A percentile compares a stretch with the other conserved stretches of the same genome.
Conservation (phyloP, 1,284 basidiomycete genomes). For the Malassezia cuniculi region DNA sequence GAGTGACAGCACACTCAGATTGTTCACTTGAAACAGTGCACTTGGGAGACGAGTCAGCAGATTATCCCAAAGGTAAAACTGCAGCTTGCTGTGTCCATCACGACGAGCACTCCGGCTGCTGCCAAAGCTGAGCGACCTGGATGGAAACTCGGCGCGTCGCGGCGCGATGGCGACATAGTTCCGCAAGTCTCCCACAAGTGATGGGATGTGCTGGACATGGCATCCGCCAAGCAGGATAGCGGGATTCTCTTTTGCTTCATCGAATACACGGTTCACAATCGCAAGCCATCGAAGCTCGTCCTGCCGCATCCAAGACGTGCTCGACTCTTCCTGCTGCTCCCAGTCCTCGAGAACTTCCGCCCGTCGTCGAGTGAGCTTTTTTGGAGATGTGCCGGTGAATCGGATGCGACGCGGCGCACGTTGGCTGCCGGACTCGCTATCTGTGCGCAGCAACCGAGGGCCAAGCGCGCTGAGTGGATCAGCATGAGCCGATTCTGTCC, state of each 20-base stretch:
- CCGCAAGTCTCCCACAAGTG: conserved; percentile 18
- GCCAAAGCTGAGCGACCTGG: neutral
- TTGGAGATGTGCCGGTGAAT: conserved; percentile 11
- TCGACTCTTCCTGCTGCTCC: neutral
- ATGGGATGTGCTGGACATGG: conserved; percentile 10
- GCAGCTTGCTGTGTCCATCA: conserved; percentile 1
- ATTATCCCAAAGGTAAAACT: conserved; percentile 24
- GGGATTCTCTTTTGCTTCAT: conserved; percentile 11
- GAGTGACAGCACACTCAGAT: conserved; percentile 38
- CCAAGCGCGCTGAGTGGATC: conserved; percentile 17
- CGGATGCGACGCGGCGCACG: conserved; percentile 7
- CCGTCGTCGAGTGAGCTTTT: conserved; percentile 3
- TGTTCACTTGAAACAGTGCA: conserved; percentile 36
- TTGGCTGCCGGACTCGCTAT: neutral
- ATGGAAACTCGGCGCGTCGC: conserved; percentile 7
- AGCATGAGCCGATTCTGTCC: conserved; percentile 15
- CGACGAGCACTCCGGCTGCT: neutral
- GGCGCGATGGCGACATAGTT: conserved; percentile 21
- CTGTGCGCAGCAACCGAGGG: too few relatives aligned
- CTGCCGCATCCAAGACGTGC: neutral
- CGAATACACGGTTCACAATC: conserved; percentile 14
- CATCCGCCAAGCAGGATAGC: conserved; percentile 13
- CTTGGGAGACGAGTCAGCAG: conserved; percentile 29
- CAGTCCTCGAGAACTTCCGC: neutral
- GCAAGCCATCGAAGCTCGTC: conserved; percentile 6